These are phyloP conservation scores for Delphinella strobiligena DNA, from an alignment of 2,329 filamentous ascomycete genomes.

Conservation along the genomic window DNA sequence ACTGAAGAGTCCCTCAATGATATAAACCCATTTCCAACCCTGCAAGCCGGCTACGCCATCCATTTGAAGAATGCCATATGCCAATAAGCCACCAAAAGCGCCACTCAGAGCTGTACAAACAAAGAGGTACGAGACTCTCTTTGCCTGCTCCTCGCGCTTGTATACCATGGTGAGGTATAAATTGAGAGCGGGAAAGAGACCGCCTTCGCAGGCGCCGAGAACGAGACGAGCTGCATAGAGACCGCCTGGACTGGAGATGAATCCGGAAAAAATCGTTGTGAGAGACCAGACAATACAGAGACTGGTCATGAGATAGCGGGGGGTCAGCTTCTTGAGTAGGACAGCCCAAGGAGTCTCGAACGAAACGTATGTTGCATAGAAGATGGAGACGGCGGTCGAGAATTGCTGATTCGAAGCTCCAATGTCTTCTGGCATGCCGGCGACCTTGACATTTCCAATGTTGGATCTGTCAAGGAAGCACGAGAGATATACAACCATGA, in stretches of 20 bases:
- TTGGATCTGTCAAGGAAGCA: slow-evolving; percentile 45
- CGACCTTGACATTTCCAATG: slow-evolving; percentile 33
- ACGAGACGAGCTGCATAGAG: slow-evolving; percentile 27
- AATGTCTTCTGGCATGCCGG: slow-evolving; percentile 36
- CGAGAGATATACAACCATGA: slow-evolving; percentile 44
- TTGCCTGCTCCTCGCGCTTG: slow-evolving; percentile 30
- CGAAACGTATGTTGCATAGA: slow-evolving; percentile 40
- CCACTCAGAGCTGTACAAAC: slow-evolving; percentile 28
- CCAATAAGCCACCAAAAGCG: slow-evolving; percentile 29
- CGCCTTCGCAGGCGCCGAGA: slow-evolving; percentile 16
- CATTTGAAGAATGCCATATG: slow-evolving; percentile 21
- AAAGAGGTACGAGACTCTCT: slow-evolving; percentile 30
- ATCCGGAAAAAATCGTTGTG: slow-evolving; percentile 37
- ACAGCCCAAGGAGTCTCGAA: slow-evolving; percentile 38
- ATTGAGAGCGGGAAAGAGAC: slow-evolving; percentile 17
- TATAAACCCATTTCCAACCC: slow-evolving; percentile 23
- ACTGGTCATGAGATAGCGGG: slow-evolving; percentile 27
- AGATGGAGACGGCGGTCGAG: slow-evolving; percentile 38
- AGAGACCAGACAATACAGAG: slow-evolving; percentile 36
- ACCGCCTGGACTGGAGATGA: slow-evolving; percentile 29
- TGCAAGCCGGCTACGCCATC: slow-evolving; percentile 16
- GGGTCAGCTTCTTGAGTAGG: slow-evolving; percentile 36
- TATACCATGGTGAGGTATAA: slow-evolving; percentile 28
- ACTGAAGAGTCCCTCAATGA: slow-evolving; percentile 20
- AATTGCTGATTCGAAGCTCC: slow-evolving; percentile 29